Conservation (phyloP, 2,329 filamentous ascomycete genomes). For the Pseudocercospora fijiensis region DNA sequence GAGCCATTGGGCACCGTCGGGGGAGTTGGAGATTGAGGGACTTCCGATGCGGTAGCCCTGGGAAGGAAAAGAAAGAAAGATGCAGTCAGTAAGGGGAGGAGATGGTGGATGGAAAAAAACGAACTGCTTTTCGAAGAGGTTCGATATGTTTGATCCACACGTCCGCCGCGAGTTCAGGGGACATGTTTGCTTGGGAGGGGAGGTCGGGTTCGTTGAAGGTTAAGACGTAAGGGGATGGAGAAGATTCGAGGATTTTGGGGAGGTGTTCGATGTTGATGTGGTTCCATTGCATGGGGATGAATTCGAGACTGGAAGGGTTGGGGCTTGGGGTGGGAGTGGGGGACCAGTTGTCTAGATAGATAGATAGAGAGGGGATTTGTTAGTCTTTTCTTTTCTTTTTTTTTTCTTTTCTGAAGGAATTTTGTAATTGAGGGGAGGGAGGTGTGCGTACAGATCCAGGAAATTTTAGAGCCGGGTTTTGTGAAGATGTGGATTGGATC, state of each 20-base stretch:
- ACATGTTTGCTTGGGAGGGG: slow-evolving; percentile 36
- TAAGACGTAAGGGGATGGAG: slow-evolving; percentile 4
- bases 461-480: slow-evolving; percentile 36
- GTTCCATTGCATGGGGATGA: slow-evolving; percentile 40
- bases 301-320: slow-evolving; percentile 31
- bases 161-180: slow-evolving; percentile 29
- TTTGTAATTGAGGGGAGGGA: not conserved
- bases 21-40: no score
- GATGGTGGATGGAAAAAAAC: no score
- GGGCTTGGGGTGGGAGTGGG: slow-evolving; percentile 30
- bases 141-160: slow-evolving; percentile 35
- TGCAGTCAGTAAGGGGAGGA: no score
- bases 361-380: not conserved
- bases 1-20: no score
- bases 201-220: slow-evolving; percentile 39
- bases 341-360: slow-evolving; percentile 34
- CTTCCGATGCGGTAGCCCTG: no score
- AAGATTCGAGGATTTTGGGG: slow-evolving; percentile 20
- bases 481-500: slow-evolving; percentile 35
- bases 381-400: no score
- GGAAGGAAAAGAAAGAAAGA: no score
- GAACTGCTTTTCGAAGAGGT: slow-evolving; percentile 32
- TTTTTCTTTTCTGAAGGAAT: no score
- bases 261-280: slow-evolving; percentile 32
- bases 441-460: slow-evolving; percentile 32